Base-by-base conservation (phyloP, 345 rosid genomes). In the Triadica sebifera region DNA sequence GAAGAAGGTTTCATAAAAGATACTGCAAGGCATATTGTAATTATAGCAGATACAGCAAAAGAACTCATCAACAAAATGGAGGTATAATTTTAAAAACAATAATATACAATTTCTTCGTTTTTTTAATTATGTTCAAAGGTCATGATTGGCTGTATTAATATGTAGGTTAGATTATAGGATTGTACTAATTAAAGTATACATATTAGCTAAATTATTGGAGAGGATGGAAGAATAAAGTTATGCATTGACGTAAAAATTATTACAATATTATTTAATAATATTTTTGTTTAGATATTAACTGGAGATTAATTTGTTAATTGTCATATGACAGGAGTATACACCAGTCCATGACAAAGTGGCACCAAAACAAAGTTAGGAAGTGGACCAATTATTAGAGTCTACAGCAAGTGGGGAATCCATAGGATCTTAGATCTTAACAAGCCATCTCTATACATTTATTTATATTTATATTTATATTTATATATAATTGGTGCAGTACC, bases 1-100 rank as follows among this genome's bases (percentile, higher is more conserved):
- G 92, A 93, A 71, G 96, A 93, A 83, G 92, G 94, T 5, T 93
- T 93, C 82, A 86, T 91, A 74, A 81, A 83, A 34, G 78, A 83
- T 46, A 79, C 87, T 8, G 93, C 92, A 3, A 92, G 98, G 45
- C 79, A 86, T 4, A 93, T 93, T 65, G 73, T 93, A 11, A 80
- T 91, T 34, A 85, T 88, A 9, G 98, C 94, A 55, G 80, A 85
- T 5, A 87, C 89, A 4, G 87, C 93, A 72, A 65, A 73, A 77
- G 87, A 86, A 49, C 86, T 91, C 69, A 80, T 93, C 51, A 83
- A 83, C 56, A 92, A 86, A 82, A 85, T 91, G 86, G 98, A 93
- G 98, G 96, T 89, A 78, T 22, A n/a, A n/a, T 12, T 0, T 60
- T 6, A 20, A 15, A 47, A 61, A 47, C 0, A 43, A 4, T 0